These are phyloP conservation scores for Moniliella sp. DNA, from an alignment of 1,284 basidiomycete species.

Conservation along the genomic window DNA sequence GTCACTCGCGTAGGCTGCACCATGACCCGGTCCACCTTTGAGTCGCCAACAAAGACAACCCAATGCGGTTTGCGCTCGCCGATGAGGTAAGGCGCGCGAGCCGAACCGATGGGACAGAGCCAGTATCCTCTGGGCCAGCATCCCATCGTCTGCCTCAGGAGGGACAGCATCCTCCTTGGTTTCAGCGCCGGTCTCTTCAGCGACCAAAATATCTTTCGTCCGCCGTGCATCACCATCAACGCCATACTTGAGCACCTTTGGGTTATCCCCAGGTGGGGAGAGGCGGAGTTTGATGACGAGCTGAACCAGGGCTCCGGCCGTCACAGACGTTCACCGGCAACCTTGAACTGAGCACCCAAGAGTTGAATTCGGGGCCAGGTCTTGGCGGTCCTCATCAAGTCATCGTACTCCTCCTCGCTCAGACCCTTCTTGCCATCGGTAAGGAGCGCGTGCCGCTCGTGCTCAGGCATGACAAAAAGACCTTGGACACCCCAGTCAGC, in stretches of 20 bases:
- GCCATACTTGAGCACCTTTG: constrained; percentile 15
- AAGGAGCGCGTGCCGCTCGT: too few species aligned
- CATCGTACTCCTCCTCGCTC: constrained; percentile 36
- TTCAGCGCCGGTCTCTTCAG: constrained; percentile 15
- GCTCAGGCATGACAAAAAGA: constrained; percentile 34
- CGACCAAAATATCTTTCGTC: constrained; percentile 34
- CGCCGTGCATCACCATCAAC: constrained; percentile 3
- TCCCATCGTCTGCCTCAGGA: constrained; percentile 2
- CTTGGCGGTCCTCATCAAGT: constrained; percentile 49
- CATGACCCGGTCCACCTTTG: constrained; percentile 67
- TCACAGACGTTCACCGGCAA: too few species aligned
- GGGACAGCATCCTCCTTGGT: constrained; percentile 3
- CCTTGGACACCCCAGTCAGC: constrained; percentile 21
- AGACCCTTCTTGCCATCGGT: constrained; percentile 16
- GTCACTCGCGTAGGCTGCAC: constrained; percentile 66
- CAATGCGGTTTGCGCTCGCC: constrained; percentile 37
- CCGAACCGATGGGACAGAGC: constrained; percentile 43
- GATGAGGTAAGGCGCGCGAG: constrained; percentile 78
- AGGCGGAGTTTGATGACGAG: constrained; percentile 63
- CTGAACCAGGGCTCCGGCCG: constrained; percentile 69
- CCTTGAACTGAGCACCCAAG: constrained; percentile 66
- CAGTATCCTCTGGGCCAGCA: too few species aligned
- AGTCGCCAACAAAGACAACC: constrained; percentile 54
- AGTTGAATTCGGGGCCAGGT: constrained; percentile 63
- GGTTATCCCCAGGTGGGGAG: constrained; percentile 38